Evolutionary conservation across 768 basidiomycete genomes (phyloP).

Genomic region (Boletellus emodensis): DNA sequence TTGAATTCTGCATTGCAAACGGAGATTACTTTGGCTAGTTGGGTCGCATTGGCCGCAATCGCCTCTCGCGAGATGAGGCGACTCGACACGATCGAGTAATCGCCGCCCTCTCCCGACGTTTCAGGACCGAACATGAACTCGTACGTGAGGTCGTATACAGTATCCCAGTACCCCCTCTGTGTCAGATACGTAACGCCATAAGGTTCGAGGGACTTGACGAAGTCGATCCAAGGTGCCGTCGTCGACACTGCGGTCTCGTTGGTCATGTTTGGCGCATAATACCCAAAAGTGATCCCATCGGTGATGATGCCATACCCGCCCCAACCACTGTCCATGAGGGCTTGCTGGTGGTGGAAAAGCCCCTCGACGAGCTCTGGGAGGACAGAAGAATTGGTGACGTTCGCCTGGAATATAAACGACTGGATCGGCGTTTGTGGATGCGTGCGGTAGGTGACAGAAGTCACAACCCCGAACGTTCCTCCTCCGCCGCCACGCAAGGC

Average conservation of each 20-base stretch:
- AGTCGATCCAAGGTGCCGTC: conserved; percentile 32
- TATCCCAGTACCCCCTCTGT: background rate
- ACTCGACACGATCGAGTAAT: conserved; percentile 1
- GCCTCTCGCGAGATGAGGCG: conserved; percentile 11
- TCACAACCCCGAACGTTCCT: conserved; percentile 46
- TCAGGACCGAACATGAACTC: background rate
- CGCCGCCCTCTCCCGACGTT: background rate
- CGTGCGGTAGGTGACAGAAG: conserved; percentile 45
- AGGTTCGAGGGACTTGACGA: conserved; percentile 9
- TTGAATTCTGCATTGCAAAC: conserved; percentile 1
- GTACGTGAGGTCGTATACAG: too few species aligned
- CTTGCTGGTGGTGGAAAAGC: conserved; percentile 32
- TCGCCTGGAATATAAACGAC: conserved; percentile 26
- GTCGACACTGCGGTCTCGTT: conserved; percentile 33
- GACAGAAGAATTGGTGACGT: conserved; percentile 29
- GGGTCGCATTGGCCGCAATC: background rate
- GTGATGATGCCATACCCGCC: conserved; percentile 32
- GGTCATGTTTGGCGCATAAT: conserved; percentile 35
- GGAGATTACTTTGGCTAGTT: conserved; percentile 4
- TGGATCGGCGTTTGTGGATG: conserved; percentile 36
- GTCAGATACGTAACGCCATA: conserved; percentile 8
- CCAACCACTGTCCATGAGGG: conserved; percentile 43
- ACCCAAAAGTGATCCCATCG: conserved; percentile 12
- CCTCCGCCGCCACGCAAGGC: conserved; percentile 52
- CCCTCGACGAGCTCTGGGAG: conserved; percentile 32